Evolutionary conservation across 768 basidiomycete species (phyloP), one percentile per base, ranked within the genome.

Genomic region (Arthromyces matolae): DNA sequence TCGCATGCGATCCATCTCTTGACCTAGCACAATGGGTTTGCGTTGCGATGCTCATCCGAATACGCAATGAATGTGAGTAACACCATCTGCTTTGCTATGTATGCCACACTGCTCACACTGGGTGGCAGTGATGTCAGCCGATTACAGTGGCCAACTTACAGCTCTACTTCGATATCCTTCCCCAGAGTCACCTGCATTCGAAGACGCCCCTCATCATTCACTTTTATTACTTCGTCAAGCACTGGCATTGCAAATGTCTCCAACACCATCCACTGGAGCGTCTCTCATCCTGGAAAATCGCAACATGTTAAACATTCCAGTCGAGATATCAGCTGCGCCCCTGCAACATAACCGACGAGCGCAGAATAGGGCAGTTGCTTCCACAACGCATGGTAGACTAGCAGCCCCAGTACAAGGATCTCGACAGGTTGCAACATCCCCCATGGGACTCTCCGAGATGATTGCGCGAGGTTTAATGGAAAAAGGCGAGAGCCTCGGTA

Each of bases 41-140:
- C 60, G 84, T 97, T 16, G 89, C 92, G 1, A 94, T 98, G 93
- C 78, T 99, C 14, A 80, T 98, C 46, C 83, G 96, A 44, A 90
- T 97, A 58, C 84, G 96, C 39, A 93, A 93, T 60, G 77, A 88
- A 60, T 66, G 93, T 93, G 56, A 68, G n/a, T 42, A 43, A 24
- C 47, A 14, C 42, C 14, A 22, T 42, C 49, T 32, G 5, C 25
- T 45, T 43, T n/a, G n/a, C n/a, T n/a, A n/a, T n/a, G n/a, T n/a
- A n/a, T n/a, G n/a, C n/a, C n/a, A n/a, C n/a, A n/a, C n/a, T n/a
- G n/a, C n/a, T n/a, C n/a, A n/a, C n/a, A n/a, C n/a, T n/a, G n/a
- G n/a, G n/a, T n/a, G n/a, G n/a, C n/a, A 95, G 93, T 97, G 34
- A 83, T 94, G 50, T 78, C 86, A 7, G 79, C 86, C 10, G 93